Conservation (phyloP, 139 green algal genomes). For the Chlorella sp. region DNA sequence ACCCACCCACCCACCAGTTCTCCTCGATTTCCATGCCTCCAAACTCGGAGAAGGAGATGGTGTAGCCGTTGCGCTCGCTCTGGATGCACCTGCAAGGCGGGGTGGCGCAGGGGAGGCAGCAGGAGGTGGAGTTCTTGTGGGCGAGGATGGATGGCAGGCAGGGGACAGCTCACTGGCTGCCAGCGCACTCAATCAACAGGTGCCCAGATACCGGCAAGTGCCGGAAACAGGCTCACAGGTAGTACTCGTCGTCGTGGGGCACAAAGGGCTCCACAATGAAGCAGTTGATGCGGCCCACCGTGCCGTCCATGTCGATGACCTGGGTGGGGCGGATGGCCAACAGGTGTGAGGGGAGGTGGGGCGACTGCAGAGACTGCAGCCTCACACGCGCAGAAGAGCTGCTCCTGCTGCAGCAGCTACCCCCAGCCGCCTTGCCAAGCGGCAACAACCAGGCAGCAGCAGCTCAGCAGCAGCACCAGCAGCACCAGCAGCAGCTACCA, state of each 20-base stretch:
- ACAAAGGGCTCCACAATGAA: slow-evolving; percentile 97
- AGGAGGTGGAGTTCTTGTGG: background rate
- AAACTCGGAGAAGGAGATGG: slow-evolving; percentile 75
- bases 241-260: slow-evolving; percentile 87
- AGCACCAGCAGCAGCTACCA: background rate
- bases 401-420: no score
- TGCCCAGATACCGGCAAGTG: no score
- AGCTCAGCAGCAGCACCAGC: background rate
- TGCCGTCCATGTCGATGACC: slow-evolving; percentile 52
- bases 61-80: slow-evolving; percentile 34
- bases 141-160: background rate
- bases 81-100: slow-evolving; percentile 71
- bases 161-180: no score
- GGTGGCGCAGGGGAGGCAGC: background rate
- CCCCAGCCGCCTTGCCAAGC: no score
- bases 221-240: slow-evolving; percentile 69
- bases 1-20: slow-evolving; percentile 75
- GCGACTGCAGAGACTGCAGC: no score
- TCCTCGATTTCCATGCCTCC: slow-evolving; percentile 94
- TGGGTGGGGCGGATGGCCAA: background rate
- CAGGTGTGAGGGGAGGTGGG: no score
- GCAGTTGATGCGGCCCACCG: slow-evolving; percentile 76
- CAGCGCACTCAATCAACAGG: no score
- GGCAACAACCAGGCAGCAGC: background rate
- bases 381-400: no score